Conservation (phyloP, 331 rosid species). For the Acacia pycnantha region DNA sequence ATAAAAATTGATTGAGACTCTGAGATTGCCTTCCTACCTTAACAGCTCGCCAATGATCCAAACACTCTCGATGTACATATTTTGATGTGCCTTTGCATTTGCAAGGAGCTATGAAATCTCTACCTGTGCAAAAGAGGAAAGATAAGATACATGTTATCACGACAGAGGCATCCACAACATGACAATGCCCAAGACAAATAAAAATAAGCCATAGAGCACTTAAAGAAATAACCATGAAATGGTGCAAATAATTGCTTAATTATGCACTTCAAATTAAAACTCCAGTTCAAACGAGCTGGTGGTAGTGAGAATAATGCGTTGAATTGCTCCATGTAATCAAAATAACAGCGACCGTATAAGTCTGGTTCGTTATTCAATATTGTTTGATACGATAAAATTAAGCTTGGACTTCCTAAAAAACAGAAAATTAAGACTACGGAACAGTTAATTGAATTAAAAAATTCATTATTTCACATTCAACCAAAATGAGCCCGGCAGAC, state of each 20-base stretch:
- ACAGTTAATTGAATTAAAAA: too few species aligned
- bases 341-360: not conserved
- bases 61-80: slow-evolving; percentile 94
- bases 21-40: slow-evolving; percentile 48
- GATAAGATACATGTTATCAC: not conserved
- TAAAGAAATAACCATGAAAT: not conserved
- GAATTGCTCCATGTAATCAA: not conserved
- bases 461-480: not conserved
- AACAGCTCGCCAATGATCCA: slow-evolving; percentile 99
- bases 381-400: not conserved
- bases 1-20: not conserved
- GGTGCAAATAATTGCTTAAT: not conserved
- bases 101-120: slow-evolving; percentile 98
- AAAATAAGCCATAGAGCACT: not conserved
- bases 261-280: not conserved
- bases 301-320: not conserved
- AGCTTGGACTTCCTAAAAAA: too few species aligned
- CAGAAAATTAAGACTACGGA: not conserved
- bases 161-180: not conserved
- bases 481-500: not conserved
- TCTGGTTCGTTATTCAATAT: not conserved
- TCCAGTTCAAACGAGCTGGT: not conserved
- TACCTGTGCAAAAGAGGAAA: slow-evolving; percentile 47
- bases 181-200: not conserved
- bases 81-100: slow-evolving; percentile 95